Evolutionary conservation across 768 basidiomycete species (phyloP), one percentile per base, ranked within the genome.

Genomic region (Lactarius deliciosus): DNA sequence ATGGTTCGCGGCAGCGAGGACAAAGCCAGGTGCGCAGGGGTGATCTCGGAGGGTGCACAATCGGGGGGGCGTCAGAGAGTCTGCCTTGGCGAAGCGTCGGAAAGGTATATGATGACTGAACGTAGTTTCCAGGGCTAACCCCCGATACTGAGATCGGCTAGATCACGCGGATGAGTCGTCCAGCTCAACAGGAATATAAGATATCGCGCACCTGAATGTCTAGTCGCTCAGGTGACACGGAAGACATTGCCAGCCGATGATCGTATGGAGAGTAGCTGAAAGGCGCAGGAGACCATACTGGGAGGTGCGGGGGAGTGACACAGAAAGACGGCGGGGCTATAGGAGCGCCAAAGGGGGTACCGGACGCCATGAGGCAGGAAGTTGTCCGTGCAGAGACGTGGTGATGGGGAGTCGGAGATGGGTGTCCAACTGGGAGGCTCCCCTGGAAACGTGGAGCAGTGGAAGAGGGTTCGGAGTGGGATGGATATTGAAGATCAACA

Each of bases 151-250:
- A 41, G n/a, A 7, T 38, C 15, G 36, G 20, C 65, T 62, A n/a
- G 13, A 13, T 30, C 1, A 45, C 32, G 20, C 5, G 6, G 32
- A 40, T 57, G 5, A 66, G 50, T 11, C 15, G 18, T 15, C 47
- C 32, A 20, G 56, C 10, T 43, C 5, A 43, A 53, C 10, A 9
- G 36, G 22, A 41, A 11, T 40, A 13, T 41, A 10, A 32, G 18
- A 34, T 5, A 9, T 8, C 3, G 34, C 32, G 8, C 47, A 66
- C 65, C 61, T 66, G 65, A 28, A 25, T 50, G 47, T 50, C 47
- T 10, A 13, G 11, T 50, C 47, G 47, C 22, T 11, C 47, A 50
- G 11, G 22, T 11, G 22, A 8, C 11, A 6, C 47, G 47, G 11
- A 25, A 50, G 22, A 25, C 47, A 50, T 22, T 5, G 10, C 11